Base-by-base conservation (phyloP, 192 early-diverging fungal genomes). In the Backusella liffmaniae region DNA sequence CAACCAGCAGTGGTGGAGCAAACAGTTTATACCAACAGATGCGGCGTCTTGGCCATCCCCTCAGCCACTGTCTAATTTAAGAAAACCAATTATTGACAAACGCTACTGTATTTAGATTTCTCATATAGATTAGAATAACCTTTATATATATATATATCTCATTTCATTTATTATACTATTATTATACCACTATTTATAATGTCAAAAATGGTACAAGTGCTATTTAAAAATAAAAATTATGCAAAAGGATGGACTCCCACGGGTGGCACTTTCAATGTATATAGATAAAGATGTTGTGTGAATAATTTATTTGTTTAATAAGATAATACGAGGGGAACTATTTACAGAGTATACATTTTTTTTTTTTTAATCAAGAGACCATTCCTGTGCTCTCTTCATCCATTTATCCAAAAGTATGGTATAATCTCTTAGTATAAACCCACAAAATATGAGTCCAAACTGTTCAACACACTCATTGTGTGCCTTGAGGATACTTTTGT, bases 401-500 rank as follows among this genome's bases (percentile, higher is more conserved):
- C 73, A 74, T 44, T 74, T 62, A 42, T 74, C 62, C 30, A 74
- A 32, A n/a, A 74, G 51, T 41, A 46, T 66, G 7, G 62, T 37
- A 30, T 66, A 67, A 49, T 74, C 73, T 41, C 51, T 62, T 42
- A 74, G 41, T 29, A 74, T 65, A 67, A 74, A 74, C 3, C 36
- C 73, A 46, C 73, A 74, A n/a, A 74, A 18, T 15, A 66, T 30
- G 21, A 32, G 8, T 5, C 42, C 35, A 30, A 74, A 67, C 7
- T 41, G 16, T 1, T 74, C 37, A 13, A 65, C 66, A 49, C 73
- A 74, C 35, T 16, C 56, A 10, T 62, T 23, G 3, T 62, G 21
- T 9, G 21, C 21, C 26, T 62, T 62, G 21, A 62, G 26, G 3
- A 62, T 62, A 62, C 21, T 62, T 29, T 62, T 8, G 26, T 62